Evolutionary conservation across 345 rosid species (phyloP).

Genomic region (Salix udensis): DNA sequence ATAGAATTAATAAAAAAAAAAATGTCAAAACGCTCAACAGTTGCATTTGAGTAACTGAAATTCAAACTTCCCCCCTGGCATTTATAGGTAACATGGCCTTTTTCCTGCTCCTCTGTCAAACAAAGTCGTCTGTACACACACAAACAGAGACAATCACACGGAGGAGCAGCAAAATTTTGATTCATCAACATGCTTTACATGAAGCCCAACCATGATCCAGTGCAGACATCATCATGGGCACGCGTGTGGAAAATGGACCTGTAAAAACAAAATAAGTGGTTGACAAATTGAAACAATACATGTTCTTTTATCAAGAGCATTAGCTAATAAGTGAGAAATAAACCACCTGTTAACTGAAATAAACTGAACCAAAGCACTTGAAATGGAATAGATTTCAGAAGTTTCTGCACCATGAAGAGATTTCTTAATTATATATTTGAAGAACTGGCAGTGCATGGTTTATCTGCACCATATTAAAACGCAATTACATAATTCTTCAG

Average conservation of each 20-base stretch:
- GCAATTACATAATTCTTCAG: background rate
- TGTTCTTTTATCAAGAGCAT: background rate
- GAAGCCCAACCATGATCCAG: conserved; percentile 74
- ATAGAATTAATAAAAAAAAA: background rate
- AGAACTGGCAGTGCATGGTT: background rate
- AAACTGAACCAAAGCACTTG: conserved; percentile 62
- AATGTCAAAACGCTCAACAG: background rate
- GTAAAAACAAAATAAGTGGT: conserved; percentile 6
- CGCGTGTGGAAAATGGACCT: conserved; percentile 60
- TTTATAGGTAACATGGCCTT: background rate
- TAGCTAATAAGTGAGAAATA: conserved; percentile 7
- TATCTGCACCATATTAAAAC: background rate
- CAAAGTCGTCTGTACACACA: background rate
- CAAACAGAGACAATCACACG: background rate
- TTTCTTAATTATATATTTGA: background rate
- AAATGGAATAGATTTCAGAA: conserved; percentile 68
- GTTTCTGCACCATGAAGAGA: conserved; percentile 46
- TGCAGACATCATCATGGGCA: conserved; percentile 70
- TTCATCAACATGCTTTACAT: conserved; percentile 53
- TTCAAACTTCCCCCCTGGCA: background rate
- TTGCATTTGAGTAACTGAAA: too few species aligned
- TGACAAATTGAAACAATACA: background rate
- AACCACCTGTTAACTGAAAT: conserved; percentile 59
- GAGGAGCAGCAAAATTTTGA: conserved; percentile 64
- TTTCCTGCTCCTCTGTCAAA: background rate